Percentiles rank a stretch among this genome's conserved stretches.
These are phyloP conservation scores for Eimeria tenella DNA, from an alignment of 169 alveolate species.

Conservation along the genomic window DNA sequence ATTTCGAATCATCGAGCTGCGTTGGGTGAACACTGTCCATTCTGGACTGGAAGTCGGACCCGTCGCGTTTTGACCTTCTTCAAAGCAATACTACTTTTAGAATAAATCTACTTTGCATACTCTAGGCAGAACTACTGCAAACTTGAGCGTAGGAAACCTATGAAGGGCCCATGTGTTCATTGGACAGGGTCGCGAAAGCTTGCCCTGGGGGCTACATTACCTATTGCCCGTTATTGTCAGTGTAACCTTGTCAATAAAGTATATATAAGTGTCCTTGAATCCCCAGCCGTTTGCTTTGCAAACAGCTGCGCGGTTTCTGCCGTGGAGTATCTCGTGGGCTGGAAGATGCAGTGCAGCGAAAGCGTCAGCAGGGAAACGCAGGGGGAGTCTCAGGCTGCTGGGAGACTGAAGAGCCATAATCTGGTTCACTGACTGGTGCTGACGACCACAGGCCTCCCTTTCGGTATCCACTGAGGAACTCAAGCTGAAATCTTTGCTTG, in stretches of 20 bases:
- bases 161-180: too few species aligned
- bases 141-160: too few species aligned
- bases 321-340: constrained; percentile 64
- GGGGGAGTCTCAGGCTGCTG: constrained; percentile 58
- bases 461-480: background rate
- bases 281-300: constrained; percentile 77
- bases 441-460: constrained; percentile 2
- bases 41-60: too few species aligned
- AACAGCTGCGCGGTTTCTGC: constrained; percentile 64
- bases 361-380: constrained; percentile 46
- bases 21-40: too few species aligned
- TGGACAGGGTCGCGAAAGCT: too few species aligned
- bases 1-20: too few species aligned
- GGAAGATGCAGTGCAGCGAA: constrained; percentile 60
- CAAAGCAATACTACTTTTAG: too few species aligned
- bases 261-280: constrained; percentile 44
- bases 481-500: constrained; percentile 11
- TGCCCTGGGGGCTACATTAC: constrained; percentile 60
- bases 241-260: constrained; percentile 33
- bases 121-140: too few species aligned
- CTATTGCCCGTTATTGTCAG: constrained; percentile 86
- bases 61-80: too few species aligned
- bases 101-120: too few species aligned
- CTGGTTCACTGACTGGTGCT: background rate
- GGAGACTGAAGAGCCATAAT: constrained; percentile 55